Percentiles rank a stretch among this genome's conserved stretches.
These are phyloP conservation scores for Phaeosphaeriaceae sp. DNA, from an alignment of 2,329 filamentous ascomycete genomes.

Conservation along the genomic window DNA sequence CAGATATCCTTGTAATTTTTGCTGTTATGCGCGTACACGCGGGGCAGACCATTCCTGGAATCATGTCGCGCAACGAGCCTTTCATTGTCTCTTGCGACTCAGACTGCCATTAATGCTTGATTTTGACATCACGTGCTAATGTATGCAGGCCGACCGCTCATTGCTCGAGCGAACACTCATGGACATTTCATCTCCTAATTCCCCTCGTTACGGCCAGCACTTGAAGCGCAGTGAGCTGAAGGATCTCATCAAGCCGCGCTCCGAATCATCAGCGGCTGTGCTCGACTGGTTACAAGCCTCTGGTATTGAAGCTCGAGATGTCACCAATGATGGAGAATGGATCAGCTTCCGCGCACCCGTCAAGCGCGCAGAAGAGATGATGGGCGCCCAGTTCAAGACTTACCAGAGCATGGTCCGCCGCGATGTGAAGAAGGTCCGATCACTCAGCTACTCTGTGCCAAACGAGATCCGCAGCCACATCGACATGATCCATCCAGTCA, in stretches of 20 bases:
- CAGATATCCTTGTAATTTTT: too few relatives aligned
- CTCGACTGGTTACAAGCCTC: conserved; percentile 64
- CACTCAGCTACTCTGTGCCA: conserved; percentile 69
- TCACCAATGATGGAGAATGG: conserved; percentile 67
- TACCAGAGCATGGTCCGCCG: conserved; percentile 59
- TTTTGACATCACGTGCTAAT: conserved; percentile 18
- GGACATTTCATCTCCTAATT: conserved; percentile 68
- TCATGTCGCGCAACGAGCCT: too few relatives aligned
- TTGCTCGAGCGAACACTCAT: conserved; percentile 67
- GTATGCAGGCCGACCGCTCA: conserved; percentile 56
- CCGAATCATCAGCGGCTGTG: conserved; percentile 59
- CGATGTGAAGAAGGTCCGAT: conserved; percentile 59
- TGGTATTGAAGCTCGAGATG: conserved; percentile 54
- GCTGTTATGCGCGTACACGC: too few relatives aligned
- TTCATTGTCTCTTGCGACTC: too few relatives aligned
- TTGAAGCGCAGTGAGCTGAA: conserved; percentile 68
- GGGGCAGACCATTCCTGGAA: too few relatives aligned
- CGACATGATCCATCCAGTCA: conserved; percentile 72
- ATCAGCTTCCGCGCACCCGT: conserved; percentile 65
- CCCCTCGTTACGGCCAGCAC: conserved; percentile 68
- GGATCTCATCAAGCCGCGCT: conserved; percentile 60
- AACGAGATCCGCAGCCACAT: conserved; percentile 62
- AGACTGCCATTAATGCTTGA: neutral
- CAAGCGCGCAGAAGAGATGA: conserved; percentile 61
- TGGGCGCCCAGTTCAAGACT: conserved; percentile 65